These are phyloP conservation scores for Cytospora leucostoma DNA, from an alignment of 2,329 filamentous ascomycete species.

Conservation along the genomic window DNA sequence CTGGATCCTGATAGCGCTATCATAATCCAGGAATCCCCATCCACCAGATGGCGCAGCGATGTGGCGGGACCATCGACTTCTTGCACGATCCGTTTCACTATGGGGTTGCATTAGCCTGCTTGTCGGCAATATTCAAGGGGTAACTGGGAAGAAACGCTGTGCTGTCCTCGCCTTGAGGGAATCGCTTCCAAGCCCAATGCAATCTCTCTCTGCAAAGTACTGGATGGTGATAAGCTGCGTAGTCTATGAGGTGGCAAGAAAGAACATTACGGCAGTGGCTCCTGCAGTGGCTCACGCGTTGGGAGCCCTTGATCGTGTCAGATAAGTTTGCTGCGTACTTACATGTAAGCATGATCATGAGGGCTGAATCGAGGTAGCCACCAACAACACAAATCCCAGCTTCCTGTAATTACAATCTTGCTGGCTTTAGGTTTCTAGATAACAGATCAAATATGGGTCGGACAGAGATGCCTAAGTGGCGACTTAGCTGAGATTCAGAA, in stretches of 20 bases:
- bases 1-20: conserved; percentile 14
- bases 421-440: no score
- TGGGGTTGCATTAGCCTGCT: conserved; percentile 39
- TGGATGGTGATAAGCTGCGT: conserved; percentile 29
- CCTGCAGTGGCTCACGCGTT: not conserved
- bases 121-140: conserved; percentile 38
- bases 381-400: no score
- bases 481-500: no score
- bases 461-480: no score
- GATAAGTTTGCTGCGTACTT: not conserved
- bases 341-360: no score
- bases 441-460: no score
- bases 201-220: conserved; percentile 37
- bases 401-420: no score
- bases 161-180: conserved; percentile 33
- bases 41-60: conserved; percentile 32
- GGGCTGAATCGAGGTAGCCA: no score
- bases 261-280: conserved; percentile 22
- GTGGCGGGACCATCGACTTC: conserved; percentile 35
- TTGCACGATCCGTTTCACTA: conserved; percentile 39
- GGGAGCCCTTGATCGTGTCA: not conserved
- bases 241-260: conserved; percentile 38
- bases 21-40: conserved; percentile 20
- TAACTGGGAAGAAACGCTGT: conserved; percentile 39
- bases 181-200: conserved; percentile 39